phyloP scores from a whole-genome alignment of 306 rosid genomes.

The Lotus japonicus region DNA sequence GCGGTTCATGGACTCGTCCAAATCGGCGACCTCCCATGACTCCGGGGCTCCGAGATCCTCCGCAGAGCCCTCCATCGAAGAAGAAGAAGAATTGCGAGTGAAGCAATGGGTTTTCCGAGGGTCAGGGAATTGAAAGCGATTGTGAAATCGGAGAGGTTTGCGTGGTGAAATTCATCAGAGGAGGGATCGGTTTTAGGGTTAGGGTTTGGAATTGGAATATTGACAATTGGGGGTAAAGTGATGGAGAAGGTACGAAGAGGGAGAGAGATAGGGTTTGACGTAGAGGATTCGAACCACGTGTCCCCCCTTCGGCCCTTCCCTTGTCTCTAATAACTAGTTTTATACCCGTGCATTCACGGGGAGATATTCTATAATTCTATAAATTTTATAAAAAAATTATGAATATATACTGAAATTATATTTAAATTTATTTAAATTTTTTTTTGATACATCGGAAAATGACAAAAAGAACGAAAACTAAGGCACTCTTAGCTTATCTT shows the following conservation, averaged over 20 bases:
- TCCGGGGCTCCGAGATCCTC: conserved; percentile 95
- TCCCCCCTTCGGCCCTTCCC: too few relatives aligned
- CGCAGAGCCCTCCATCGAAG: conserved; percentile 82
- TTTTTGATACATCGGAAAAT: too few relatives aligned
- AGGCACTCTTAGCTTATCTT: too few relatives aligned
- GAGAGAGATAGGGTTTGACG: conserved; percentile 42
- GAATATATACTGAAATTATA: too few relatives aligned
- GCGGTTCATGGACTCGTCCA: conserved; percentile 78
- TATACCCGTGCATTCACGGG: too few relatives aligned
- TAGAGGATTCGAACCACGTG: conserved; percentile 27
- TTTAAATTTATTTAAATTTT: too few relatives aligned
- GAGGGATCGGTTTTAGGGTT: conserved; percentile 19
- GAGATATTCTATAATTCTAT: too few relatives aligned
- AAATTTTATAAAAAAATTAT: too few relatives aligned
- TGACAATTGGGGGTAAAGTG: conserved; percentile 13
- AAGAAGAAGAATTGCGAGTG: too few relatives aligned
- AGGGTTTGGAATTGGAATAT: conserved; percentile 31
- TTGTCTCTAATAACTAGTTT: too few relatives aligned
- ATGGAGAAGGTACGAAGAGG: not conserved
- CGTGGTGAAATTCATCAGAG: conserved; percentile 40
- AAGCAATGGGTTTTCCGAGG: too few relatives aligned
- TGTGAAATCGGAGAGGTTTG: conserved; percentile 20
- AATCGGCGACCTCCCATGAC: conserved; percentile 90
- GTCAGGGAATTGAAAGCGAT: not conserved
- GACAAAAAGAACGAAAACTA: too few relatives aligned